Evolutionary conservation across 2,329 filamentous ascomycete genomes (phyloP), one percentile per base, ranked within the genome.

Genomic region (Blastomyces silverae): DNA sequence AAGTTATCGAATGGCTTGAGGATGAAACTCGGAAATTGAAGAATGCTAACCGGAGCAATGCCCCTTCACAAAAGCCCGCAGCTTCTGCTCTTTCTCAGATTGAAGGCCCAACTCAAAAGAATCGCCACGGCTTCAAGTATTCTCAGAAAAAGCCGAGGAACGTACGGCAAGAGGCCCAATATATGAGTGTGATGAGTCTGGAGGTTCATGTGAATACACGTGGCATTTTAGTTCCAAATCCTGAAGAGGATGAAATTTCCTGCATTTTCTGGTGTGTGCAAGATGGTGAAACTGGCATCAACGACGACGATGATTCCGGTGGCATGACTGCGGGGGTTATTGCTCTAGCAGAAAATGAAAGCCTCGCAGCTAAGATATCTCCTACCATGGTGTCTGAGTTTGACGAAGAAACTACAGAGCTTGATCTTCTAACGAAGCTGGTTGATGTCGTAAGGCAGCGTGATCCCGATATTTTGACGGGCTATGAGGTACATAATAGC

Each of bases 161-260:
- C 69, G 87, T 95, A 22, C 85, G 91, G 71, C 90, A 93, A 69
- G 91, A 95, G 74, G 87, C 86, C 2, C 90, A 94, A 70, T 96
- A 96, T 74, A 97, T 99, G 94, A 96, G 90, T 70, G 91, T 89
- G 22, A 92, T 99, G 90, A 95, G 92, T 69, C 77, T 99, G 7
- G 94, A 99, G 74, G 79, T 97, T 4, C 93, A 99, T 73, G 88
- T 95, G 67, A 96, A 96, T 70, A 94, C 89, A 3, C 84, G 93
- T 64, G 91, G 86, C 7, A 87, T 85, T 60, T 82, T 97, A 10
- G 84, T 91, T 2, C 92, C 94, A 0, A 92, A 99, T 72, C 94
- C 94, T 0, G 91, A 93, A 70, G 84, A 95, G 69, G 94, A 99
- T 74, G 90, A 93, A 70, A 85, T 99, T 2, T 85, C 89, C 67